Conservation (phyloP, 805 yeast species). For the Yamadazyma sp. region DNA sequence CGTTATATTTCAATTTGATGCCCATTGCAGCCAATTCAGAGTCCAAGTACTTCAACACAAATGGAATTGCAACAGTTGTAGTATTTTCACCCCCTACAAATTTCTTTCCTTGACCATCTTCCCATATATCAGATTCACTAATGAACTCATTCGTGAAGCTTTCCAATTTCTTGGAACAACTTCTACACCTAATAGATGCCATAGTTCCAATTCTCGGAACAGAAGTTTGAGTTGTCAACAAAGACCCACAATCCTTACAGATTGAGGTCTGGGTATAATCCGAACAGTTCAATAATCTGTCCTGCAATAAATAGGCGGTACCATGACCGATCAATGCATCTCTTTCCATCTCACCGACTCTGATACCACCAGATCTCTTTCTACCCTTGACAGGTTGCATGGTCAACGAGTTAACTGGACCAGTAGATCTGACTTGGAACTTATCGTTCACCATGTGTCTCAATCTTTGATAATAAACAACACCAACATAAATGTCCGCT, state of each 20-base stretch:
- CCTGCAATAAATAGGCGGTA: slow-evolving; percentile 91
- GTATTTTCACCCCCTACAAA: slow-evolving; percentile 91
- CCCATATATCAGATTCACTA: slow-evolving; percentile 84
- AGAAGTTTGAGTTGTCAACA: slow-evolving; percentile 83
- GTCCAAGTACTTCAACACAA: slow-evolving; percentile 91
- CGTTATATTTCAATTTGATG: slow-evolving; percentile 86
- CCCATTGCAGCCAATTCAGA: slow-evolving; percentile 98
- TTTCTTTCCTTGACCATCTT: slow-evolving; percentile 92
- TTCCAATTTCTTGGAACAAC: slow-evolving; percentile 78
- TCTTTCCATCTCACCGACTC: slow-evolving; percentile 99
- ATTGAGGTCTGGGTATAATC: slow-evolving; percentile 91
- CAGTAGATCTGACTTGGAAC: slow-evolving; percentile 98
- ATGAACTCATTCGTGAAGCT: slow-evolving; percentile 49
- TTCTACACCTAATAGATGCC: slow-evolving; percentile 81
- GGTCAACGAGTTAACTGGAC: slow-evolving; percentile 94
- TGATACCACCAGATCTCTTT: slow-evolving; percentile 98
- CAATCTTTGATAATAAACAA: slow-evolving; percentile 95
- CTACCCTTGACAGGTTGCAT: slow-evolving; percentile 99
- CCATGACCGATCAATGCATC: slow-evolving; percentile 99
- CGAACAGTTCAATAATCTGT: slow-evolving; percentile 89
- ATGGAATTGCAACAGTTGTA: slow-evolving; percentile 95
- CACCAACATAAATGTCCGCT: slow-evolving; percentile 94
- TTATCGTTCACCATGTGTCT: slow-evolving; percentile 99
- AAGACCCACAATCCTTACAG: slow-evolving; percentile 91
- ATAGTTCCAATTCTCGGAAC: slow-evolving; percentile 88